These are phyloP conservation scores for Limonomyces culmigenus DNA, from an alignment of 1,284 basidiomycete species.

Conservation along the genomic window DNA sequence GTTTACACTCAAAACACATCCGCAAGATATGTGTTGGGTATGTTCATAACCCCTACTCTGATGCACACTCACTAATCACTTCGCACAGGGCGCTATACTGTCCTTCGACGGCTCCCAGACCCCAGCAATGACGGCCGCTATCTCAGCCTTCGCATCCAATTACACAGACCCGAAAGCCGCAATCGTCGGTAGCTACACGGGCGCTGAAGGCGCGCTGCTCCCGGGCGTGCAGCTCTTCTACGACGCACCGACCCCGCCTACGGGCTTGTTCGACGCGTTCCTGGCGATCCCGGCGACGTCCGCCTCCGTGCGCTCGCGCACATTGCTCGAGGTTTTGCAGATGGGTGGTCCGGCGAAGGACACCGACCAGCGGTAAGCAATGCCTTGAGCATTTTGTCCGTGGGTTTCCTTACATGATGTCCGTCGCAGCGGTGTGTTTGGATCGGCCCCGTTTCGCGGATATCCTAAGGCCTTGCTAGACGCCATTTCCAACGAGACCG, in stretches of 20 bases:
- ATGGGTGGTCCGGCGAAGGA: slow-evolving; percentile 24
- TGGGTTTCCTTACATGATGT: not conserved
- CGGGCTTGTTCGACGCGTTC: slow-evolving; percentile 25
- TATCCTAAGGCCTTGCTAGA: slow-evolving; percentile 24
- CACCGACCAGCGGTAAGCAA: slow-evolving; percentile 9
- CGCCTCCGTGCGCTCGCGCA: slow-evolving; percentile 16
- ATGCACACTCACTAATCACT: not conserved
- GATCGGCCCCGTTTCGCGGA: slow-evolving; percentile 26
- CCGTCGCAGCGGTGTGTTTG: slow-evolving; percentile 20
- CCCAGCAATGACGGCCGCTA: not conserved
- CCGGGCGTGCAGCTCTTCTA: slow-evolving; percentile 18
- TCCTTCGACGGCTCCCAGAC: not conserved
- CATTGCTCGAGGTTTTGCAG: slow-evolving; percentile 21
- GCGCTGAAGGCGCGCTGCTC: not conserved
- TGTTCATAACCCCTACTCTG: not conserved
- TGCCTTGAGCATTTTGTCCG: not conserved
- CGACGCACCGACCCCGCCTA: slow-evolving; percentile 21
- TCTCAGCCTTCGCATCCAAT: not conserved
- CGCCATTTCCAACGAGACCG: slow-evolving; percentile 30
- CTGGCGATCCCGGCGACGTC: slow-evolving; percentile 15
- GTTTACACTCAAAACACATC: not conserved
- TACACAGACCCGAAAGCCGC: not conserved
- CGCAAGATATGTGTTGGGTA: not conserved
- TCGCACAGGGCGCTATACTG: not conserved
- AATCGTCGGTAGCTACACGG: not conserved